These are phyloP conservation scores for Pseudogymnoascus sp. DNA, from an alignment of 2,329 filamentous ascomycete species.

Conservation along the genomic window DNA sequence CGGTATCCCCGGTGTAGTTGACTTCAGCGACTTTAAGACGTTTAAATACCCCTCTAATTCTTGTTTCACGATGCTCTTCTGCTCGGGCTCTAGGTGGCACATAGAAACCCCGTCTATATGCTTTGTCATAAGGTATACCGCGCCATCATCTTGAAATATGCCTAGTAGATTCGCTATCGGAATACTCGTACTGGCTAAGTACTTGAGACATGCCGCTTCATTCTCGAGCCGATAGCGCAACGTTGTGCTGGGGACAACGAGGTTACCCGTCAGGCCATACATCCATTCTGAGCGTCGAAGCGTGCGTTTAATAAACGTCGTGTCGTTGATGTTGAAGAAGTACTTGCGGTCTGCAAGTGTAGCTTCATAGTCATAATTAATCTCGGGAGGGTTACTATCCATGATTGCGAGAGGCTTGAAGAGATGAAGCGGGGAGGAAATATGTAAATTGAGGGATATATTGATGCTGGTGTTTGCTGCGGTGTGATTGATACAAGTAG, in stretches of 20 bases:
- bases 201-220: constrained; percentile 10
- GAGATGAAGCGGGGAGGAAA: background rate
- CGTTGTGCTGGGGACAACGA: constrained; percentile 5
- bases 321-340: constrained; percentile 13
- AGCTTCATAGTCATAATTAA: background rate
- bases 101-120: constrained; percentile 12
- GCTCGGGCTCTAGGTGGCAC: background rate
- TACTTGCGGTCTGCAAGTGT: constrained; percentile 18
- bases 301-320: constrained; percentile 16
- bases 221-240: constrained; percentile 10
- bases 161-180: constrained; percentile 11
- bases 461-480: background rate
- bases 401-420: background rate
- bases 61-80: constrained; percentile 10
- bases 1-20: constrained; percentile 11
- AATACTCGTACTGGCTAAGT: constrained; percentile 11
- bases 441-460: background rate
- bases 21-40: constrained; percentile 11
- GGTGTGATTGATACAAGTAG: background rate
- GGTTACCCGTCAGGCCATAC: background rate
- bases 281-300: constrained; percentile 19
- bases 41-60: constrained; percentile 13
- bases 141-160: constrained; percentile 14
- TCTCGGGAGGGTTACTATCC: background rate
- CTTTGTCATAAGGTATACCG: constrained; percentile 11